phyloP scores from a whole-genome alignment of 2,329 filamentous ascomycete genomes.

The Ceratocystis papillata region DNA sequence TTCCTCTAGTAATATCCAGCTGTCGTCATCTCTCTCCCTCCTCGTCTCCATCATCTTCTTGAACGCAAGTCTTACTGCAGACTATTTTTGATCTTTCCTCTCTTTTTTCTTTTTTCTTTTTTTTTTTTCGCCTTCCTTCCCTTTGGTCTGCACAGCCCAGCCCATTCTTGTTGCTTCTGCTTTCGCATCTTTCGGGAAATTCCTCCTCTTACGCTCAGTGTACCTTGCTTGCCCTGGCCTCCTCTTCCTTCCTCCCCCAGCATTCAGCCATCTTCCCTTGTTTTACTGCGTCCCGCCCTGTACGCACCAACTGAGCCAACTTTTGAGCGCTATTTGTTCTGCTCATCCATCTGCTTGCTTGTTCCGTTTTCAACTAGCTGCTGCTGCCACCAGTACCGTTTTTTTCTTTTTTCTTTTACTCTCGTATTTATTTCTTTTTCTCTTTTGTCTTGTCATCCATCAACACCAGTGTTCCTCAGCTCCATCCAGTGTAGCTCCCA shows the following conservation, averaged over 20 bases:
- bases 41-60: neutral
- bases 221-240: neutral
- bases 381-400: neutral
- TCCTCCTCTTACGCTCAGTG: constrained; percentile 9
- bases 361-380: constrained; percentile 15
- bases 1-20: neutral
- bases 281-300: constrained; percentile 5
- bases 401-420: constrained; percentile 11
- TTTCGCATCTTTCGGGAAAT: constrained; percentile 14
- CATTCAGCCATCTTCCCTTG: neutral
- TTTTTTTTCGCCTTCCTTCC: neutral
- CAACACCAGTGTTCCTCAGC: too few species aligned
- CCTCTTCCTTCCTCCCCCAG: neutral
- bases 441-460: neutral
- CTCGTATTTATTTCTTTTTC: neutral
- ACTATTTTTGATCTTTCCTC: neutral
- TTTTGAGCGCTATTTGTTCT: neutral
- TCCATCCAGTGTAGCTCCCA: too few species aligned
- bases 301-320: neutral
- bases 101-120: neutral
- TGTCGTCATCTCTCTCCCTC: neutral
- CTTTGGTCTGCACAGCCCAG: constrained; percentile 9
- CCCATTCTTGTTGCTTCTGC: neutral
- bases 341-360: neutral
- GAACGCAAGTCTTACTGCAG: neutral